Conservation (phyloP, 2,329 filamentous ascomycete species). For the Ophiostoma himal-ulmi region DNA sequence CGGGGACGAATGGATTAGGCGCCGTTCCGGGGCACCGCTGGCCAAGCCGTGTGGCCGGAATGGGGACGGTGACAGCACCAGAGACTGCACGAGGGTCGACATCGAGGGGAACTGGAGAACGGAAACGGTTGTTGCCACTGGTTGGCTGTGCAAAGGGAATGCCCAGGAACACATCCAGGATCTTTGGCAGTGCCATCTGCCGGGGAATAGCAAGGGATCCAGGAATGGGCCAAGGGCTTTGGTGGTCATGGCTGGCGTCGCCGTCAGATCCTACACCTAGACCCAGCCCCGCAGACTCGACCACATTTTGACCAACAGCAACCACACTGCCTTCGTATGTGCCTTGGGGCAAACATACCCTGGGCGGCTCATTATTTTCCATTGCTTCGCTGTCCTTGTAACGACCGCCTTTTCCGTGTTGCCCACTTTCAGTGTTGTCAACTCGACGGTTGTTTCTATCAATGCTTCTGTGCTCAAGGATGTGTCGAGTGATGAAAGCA, state of each 20-base stretch:
- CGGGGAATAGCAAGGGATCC: background rate
- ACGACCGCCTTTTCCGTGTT: background rate
- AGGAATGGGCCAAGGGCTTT: background rate
- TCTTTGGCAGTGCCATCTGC: constrained; percentile 26
- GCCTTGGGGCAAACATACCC: constrained; percentile 36
- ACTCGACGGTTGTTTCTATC: background rate
- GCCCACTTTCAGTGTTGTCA: background rate
- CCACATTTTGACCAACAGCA: constrained; percentile 19
- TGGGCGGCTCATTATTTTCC: background rate
- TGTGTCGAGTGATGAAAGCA: background rate
- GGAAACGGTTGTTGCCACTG: constrained; percentile 42
- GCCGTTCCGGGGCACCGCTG: constrained; percentile 25
- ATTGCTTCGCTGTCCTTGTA: background rate
- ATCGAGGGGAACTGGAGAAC: constrained; percentile 35
- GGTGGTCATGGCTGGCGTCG: background rate
- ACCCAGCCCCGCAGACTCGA: constrained; percentile 17
- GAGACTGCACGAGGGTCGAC: constrained; percentile 16
- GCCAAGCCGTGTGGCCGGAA: constrained; percentile 21
- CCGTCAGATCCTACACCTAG: constrained; percentile 14
- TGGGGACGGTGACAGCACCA: background rate
- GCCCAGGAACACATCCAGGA: constrained; percentile 45
- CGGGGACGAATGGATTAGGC: constrained; percentile 22
- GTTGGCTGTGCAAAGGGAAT: constrained; percentile 45
- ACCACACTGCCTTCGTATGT: constrained; percentile 35
- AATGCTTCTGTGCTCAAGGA: background rate